These are phyloP conservation scores for Zoysia matrella DNA, from an alignment of 202 grass and related monocot species.

Conservation along the genomic window DNA sequence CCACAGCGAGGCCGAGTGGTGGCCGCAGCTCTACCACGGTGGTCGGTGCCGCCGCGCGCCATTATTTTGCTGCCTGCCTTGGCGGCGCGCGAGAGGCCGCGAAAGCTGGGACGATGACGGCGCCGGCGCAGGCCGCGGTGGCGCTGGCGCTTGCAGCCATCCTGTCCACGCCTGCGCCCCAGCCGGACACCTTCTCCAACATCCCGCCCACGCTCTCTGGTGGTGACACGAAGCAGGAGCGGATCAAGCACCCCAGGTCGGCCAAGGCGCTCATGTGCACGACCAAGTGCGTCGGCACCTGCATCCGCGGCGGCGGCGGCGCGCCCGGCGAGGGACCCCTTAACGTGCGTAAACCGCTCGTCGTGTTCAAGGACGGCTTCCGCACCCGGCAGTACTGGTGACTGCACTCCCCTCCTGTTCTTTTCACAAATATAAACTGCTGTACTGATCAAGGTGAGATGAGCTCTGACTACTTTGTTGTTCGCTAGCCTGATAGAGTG, in stretches of 20 bases:
- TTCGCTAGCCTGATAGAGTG: constrained; percentile 71
- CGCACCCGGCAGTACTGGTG: constrained; percentile 87
- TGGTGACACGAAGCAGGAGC: constrained; percentile 63
- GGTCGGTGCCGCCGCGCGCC: not conserved
- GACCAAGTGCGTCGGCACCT: constrained; percentile 86
- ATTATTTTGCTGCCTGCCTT: not conserved
- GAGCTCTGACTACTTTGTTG: constrained; percentile 1
- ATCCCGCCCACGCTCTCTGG: constrained; percentile 75
- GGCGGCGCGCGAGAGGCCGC: not conserved
- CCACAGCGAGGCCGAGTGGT: not conserved
- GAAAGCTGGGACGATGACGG: not conserved
- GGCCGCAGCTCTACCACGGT: not conserved
- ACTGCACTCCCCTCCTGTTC: not conserved
- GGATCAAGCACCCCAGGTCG: constrained; percentile 84
- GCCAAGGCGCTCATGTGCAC: constrained; percentile 77
- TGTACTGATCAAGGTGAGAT: not conserved
- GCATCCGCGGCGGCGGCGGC: constrained; percentile 86
- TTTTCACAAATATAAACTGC: not conserved
- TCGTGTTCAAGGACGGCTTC: constrained; percentile 91
- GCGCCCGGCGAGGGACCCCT: constrained; percentile 75
- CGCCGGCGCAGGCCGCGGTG: constrained; percentile 40
- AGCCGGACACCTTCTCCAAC: constrained; percentile 67
- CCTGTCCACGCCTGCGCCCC: constrained; percentile 54
- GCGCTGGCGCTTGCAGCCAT: constrained; percentile 65
- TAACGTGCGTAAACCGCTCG: constrained; percentile 77